Conservation (phyloP, 208 protist genomes). For the Wallacemonas sp. region DNA sequence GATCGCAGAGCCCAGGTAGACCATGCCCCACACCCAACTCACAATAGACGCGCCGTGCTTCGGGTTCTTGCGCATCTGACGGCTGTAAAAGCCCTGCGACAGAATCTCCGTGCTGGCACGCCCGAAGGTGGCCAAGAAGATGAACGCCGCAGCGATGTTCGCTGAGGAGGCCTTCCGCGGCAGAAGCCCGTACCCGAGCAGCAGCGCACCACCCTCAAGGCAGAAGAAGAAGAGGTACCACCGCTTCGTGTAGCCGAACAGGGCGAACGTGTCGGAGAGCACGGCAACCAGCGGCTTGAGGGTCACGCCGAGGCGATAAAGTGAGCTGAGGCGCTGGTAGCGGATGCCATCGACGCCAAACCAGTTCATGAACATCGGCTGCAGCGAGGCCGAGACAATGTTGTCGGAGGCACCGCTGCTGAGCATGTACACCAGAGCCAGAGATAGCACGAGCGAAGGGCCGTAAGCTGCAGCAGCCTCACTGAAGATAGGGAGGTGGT, state of each 20-base stretch:
- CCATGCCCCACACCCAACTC: conserved; percentile 35
- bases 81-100: conserved; percentile 37
- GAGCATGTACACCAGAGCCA: conserved; percentile 33
- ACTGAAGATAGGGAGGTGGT: conserved; percentile 19
- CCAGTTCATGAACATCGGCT: conserved; percentile 16
- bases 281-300: conserved; percentile 31
- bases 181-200: conserved; percentile 19
- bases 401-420: conserved; percentile 28
- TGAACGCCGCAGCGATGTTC: conserved; percentile 18
- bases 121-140: conserved; percentile 28
- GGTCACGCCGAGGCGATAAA: conserved; percentile 21
- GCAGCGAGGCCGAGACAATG: conserved; percentile 9
- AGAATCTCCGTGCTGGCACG: conserved; percentile 34
- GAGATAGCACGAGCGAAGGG: conserved; percentile 15
- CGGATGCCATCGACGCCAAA: conserved; percentile 21
- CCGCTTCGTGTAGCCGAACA: conserved; percentile 37
- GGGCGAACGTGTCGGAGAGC: conserved; percentile 23
- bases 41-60: conserved; percentile 22
- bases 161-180: conserved; percentile 11
- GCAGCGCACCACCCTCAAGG: conserved; percentile 13
- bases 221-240: conserved; percentile 29
- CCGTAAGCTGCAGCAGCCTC: conserved; percentile 19
- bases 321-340: conserved; percentile 25
- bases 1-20: conserved; percentile 21
- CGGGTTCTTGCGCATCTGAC: conserved; percentile 25